Conservation (phyloP, 23 red algal species). For the Gracilaria caudata region DNA sequence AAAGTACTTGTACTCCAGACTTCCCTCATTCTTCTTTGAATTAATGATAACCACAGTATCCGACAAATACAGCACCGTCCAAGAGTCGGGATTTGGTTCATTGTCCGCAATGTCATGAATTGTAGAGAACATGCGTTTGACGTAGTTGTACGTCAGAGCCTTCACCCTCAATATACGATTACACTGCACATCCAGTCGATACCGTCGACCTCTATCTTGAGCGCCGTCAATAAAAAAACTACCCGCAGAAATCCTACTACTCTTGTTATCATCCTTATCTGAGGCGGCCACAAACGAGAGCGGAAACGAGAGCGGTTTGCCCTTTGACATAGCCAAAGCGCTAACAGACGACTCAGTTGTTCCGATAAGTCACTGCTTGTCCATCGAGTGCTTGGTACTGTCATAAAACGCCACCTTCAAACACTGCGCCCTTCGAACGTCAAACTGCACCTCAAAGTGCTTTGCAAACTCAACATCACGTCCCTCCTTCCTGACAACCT, state of each 20-base stretch:
- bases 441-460: constrained; percentile 29
- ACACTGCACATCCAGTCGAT: constrained; percentile 30
- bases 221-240: constrained; percentile 7
- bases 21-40: constrained; percentile 32
- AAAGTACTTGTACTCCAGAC: constrained; percentile 56
- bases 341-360: constrained; percentile 4
- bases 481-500: constrained; percentile 37
- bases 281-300: constrained; percentile 8
- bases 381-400: not conserved
- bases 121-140: constrained; percentile 30
- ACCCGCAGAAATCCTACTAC: constrained; percentile 28
- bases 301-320: constrained; percentile 24
- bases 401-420: constrained; percentile 47
- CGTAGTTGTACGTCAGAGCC: constrained; percentile 3
- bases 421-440: not conserved
- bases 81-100: constrained; percentile 23
- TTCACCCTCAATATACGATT: constrained; percentile 34
- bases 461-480: constrained; percentile 35
- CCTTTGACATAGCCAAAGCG: not conserved
- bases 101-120: constrained; percentile 39
- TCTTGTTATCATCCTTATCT: constrained; percentile 42
- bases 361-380: constrained; percentile 38
- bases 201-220: not conserved
- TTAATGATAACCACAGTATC: constrained; percentile 41
- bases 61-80: constrained; percentile 37